A percentile compares a stretch with the other conserved stretches of the same genome.
Conservation (phyloP, 176 grass and related monocot genomes). For the Alloteropsis semialata region DNA sequence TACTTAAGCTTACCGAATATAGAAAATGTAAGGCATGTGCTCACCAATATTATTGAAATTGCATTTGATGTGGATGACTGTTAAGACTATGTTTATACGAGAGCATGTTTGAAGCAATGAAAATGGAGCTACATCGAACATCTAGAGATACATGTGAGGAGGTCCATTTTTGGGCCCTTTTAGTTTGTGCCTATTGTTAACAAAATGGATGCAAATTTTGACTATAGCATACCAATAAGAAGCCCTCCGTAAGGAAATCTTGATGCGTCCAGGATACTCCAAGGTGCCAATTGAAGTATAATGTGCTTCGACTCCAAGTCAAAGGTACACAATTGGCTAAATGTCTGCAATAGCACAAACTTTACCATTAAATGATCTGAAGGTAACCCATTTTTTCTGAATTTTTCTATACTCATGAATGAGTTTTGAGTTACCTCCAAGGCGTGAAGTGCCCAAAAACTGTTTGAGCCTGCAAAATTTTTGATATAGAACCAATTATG, state of each 20-base stretch:
- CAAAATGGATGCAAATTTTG: background rate
- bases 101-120: too few species aligned
- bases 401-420: background rate
- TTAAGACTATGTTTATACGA: background rate
- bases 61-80: background rate
- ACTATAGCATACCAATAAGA: slow-evolving; percentile 64
- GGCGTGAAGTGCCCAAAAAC: slow-evolving; percentile 84
- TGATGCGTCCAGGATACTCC: slow-evolving; percentile 70
- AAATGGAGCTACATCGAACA: background rate
- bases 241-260: slow-evolving; percentile 91
- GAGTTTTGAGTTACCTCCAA: slow-evolving; percentile 60
- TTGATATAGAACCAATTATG: background rate
- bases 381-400: background rate
- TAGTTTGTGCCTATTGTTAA: background rate
- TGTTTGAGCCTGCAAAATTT: slow-evolving; percentile 79
- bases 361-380: background rate
- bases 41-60: background rate
- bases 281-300: slow-evolving; percentile 68
- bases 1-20: background rate
- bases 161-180: background rate
- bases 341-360: slow-evolving; percentile 58
- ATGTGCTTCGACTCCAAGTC: slow-evolving; percentile 57
- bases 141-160: background rate
- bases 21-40: background rate
- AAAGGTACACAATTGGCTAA: slow-evolving; percentile 84